Evolutionary conservation across 768 basidiomycete species (phyloP), one percentile per base, ranked within the genome.

Genomic region (Podaxis mareebaensis): DNA sequence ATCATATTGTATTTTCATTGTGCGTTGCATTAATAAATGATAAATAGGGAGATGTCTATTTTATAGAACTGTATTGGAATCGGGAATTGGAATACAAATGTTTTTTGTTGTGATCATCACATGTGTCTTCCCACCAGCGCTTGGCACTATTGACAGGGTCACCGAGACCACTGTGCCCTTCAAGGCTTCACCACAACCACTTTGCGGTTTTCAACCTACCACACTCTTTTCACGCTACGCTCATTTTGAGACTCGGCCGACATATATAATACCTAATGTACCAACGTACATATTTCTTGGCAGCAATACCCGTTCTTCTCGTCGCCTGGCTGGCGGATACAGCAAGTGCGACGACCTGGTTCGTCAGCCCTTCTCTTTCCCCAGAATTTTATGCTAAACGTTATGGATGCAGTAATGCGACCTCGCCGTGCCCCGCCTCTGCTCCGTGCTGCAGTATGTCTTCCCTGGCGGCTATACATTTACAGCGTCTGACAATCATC

Each of bases 381-480:
- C 15, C 15, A 40, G 13, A 2, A 40, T 24, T 53, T 24, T 5
- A 17, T 24, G 22, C 49, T 60, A 20, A 53, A 39, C 8, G 17
- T 20, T 8, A 39, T 8, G n/a, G 4, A 49, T 38, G 26, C 12
- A 83, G 83, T 69, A 83, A 81, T 67, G 72, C 72, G 15, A 82
- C 79, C 11, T 73, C 72, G 6, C 77, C 74, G 6, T 85, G 84
- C 67, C 77, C 82, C 20, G 64, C 73, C 8, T 70, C 75, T 20
- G 77, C 79, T 17, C 83, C 84, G 13, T 85, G 84, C 67, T 85
- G 83, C 73, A 84, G 83, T 83, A 71, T 28, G 82, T 77, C 39
- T 30, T 1, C 52, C 13, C 20, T 17, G n/a, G 26, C 12, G 4
- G 36, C 26, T 59, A 11, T 6, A 28, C 17, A 4, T 24, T 33